Evolutionary conservation across 169 alveolate genomes (phyloP).

Genomic region (Cryptosporidium ubiquitum): DNA sequence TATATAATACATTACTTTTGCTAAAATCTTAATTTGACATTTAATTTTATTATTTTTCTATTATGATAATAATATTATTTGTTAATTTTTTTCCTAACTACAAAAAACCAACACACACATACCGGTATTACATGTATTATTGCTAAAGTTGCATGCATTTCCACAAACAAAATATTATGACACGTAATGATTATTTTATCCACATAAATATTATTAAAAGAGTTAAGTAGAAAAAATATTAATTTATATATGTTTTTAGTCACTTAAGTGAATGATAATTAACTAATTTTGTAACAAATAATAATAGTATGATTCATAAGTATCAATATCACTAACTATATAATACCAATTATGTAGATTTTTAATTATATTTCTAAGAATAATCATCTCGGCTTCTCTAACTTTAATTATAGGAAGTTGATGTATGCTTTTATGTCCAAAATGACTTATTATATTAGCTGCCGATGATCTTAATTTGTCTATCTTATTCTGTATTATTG

Average conservation of each 20-base stretch:
- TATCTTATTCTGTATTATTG: slow-evolving; percentile 53
- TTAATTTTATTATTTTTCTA: background rate
- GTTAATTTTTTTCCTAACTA: background rate
- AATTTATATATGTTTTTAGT: background rate
- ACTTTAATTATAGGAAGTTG: slow-evolving; percentile 67
- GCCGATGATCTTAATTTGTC: slow-evolving; percentile 68
- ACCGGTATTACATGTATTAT: background rate
- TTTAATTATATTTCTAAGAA: slow-evolving; percentile 46
- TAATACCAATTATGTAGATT: slow-evolving; percentile 64
- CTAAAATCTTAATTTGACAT: background rate
- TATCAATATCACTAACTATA: slow-evolving; percentile 66
- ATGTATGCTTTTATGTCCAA: slow-evolving; percentile 43
- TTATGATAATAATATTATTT: background rate
- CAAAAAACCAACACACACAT: background rate
- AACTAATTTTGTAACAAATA: slow-evolving; percentile 14
- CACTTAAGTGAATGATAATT: background rate
- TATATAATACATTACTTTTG: slow-evolving; percentile 20
- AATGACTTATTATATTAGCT: slow-evolving; percentile 22
- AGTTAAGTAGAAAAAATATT: background rate
- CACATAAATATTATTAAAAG: background rate
- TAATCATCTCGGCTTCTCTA: slow-evolving; percentile 73
- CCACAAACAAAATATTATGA: background rate
- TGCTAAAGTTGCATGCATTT: background rate
- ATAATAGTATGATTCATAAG: slow-evolving; percentile 69
- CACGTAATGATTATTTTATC: background rate